Evolutionary conservation across 2,329 filamentous ascomycete species (phyloP).

Genomic region (Apiospora marii): DNA sequence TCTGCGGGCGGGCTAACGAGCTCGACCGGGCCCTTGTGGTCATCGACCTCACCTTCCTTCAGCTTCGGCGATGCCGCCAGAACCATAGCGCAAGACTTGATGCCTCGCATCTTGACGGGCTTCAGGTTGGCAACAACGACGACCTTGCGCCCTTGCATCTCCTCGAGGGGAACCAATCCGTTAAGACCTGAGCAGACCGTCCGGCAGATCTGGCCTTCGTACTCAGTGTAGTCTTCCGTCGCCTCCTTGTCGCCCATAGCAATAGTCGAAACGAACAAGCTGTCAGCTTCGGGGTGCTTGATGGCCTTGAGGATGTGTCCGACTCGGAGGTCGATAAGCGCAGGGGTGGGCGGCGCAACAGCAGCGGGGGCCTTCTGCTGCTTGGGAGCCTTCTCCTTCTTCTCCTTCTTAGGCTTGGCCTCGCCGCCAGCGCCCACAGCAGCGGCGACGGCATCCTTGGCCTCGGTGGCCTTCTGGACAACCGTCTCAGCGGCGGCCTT

Average conservation of each 20-base stretch:
- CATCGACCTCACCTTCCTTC: conserved; percentile 81
- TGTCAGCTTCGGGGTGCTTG: conserved; percentile 96
- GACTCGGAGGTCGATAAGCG: conserved; percentile 92
- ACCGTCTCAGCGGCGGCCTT: conserved; percentile 66
- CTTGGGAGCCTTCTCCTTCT: conserved; percentile 89
- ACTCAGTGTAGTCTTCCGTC: conserved; percentile 87
- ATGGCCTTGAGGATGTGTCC: conserved; percentile 97
- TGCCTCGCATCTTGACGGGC: conserved; percentile 97
- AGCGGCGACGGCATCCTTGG: conserved; percentile 28
- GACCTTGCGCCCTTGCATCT: conserved; percentile 97
- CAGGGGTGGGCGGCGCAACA: conserved; percentile 80
- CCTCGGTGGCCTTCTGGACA: conserved; percentile 46
- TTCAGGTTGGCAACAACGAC: conserved; percentile 97
- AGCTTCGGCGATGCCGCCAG: conserved; percentile 88
- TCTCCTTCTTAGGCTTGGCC: conserved; percentile 76
- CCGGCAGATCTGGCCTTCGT: conserved; percentile 88
- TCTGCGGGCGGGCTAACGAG: conserved; percentile 84
- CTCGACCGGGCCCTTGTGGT: conserved; percentile 91
- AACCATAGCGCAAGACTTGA: conserved; percentile 82
- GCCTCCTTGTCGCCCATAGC: conserved; percentile 89
- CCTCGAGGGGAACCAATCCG: conserved; percentile 87
- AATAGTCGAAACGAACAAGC: conserved; percentile 93
- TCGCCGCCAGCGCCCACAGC: conserved; percentile 48
- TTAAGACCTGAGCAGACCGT: conserved; percentile 98
- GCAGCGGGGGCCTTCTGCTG: conserved; percentile 71